Base-by-base conservation (phyloP, 441 rosid species). In the Euphorbia celastroides region DNA sequence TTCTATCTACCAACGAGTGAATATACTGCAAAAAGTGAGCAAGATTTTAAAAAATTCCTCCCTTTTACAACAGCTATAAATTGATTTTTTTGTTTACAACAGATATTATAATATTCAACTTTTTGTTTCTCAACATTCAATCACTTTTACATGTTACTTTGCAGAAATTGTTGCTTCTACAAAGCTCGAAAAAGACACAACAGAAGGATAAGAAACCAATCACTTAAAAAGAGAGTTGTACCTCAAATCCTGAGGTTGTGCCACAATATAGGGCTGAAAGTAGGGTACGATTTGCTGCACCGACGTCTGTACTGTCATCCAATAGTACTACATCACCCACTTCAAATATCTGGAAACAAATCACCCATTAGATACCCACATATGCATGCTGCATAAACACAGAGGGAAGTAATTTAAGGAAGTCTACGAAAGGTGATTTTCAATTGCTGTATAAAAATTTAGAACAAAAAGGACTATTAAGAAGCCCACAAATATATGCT, bases 241-340 rank as follows among this genome's bases (percentile, higher is more conserved):
- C 97, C 99, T 94, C 99, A 80, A 94, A 94, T 71, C 97, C 98
- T 30, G 99, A 92, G 82, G 79, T 87, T 64, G 92, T 85, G 68
- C 98, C 96, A 72, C 99, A 94, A 67, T 90, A 81, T 55, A 92
- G 74, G 57, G 96, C 99, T 64, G 85, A 86, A 26, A 89, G 86
- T 66, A 65, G 85, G 60, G 92, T 94, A 56, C 73, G 80, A 70
- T 87, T 88, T 62, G 81, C 79, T 61, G 97, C 98, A 73, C 98
- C 97, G 17, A 92, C 97, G 66, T 92, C 98, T 81, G 73, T 84
- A 41, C 70, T 75, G 44, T 71, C 87, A 76, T 88, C 93, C 84
- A 87, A 65, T 64, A 71, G 69, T n/a, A 71, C 79, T 68, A 92
- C 62, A 69, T 88, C 94, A 69, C 98, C 92, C 68, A 94, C 84